Base-by-base conservation (phyloP, 495 filamentous ascomycete species). In the Tuber melanosporum region DNA sequence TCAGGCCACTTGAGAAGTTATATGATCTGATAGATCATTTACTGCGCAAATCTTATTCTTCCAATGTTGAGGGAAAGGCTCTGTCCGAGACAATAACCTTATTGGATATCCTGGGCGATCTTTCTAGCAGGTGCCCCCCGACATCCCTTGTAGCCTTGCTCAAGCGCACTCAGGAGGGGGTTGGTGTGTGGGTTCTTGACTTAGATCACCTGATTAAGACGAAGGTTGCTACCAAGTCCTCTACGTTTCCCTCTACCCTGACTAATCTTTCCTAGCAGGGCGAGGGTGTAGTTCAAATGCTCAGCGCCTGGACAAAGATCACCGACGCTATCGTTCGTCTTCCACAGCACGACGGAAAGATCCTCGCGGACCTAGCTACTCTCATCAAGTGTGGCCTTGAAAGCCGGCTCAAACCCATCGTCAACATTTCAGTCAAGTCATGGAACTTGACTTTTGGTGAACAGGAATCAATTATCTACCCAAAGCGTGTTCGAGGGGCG, bases 181-280 rank as follows among this genome's bases (percentile, higher is more conserved):
- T 93, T 46, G 80, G 85, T 6, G 76, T 85, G 9, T 94, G 91
- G 91, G 83, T 93, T 46, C 84, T 86, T 73, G 92, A 94, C 78
- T 70, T 79, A 1, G 85, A 84, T 20, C 81, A 74, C 22, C 49
- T 83, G 0, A 36, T 83, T 22, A 43, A 45, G 46, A 57, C 47
- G 69, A 83, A 83, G 73, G 75, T 45, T n/a, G 44, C 43, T 71
- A 47, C 42, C n/a, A 36, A 41, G 12, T 66, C 42, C 74, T 42
- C 44, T 44, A 42, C 70, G 26, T 46, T 47, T 45, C 32, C 39
- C 44, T 32, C 32, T 39, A 22, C 45, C 22, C 69, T 42, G 19
- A 73, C 44, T 49, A 17, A 49, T 8, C 17, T 41, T 22, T n/a
- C 45, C 32, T 75, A 75, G 74, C 70, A 44, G 14, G 74, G 9